phyloP scores from a whole-genome alignment of 345 rosid genomes.

The Populus davidiana region DNA sequence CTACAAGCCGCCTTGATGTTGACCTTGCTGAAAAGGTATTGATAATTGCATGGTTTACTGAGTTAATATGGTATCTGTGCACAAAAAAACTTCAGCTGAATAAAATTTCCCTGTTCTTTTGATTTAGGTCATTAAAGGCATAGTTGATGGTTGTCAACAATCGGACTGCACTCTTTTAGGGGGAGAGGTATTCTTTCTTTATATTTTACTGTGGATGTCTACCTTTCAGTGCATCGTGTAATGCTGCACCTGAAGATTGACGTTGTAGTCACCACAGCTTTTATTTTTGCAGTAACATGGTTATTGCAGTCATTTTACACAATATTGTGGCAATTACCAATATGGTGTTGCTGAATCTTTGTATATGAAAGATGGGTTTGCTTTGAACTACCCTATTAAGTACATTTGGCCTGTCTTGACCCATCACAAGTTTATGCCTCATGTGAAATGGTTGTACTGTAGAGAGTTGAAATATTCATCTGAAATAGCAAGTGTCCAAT shows the following conservation, averaged over 20 bases:
- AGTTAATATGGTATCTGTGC: neutral
- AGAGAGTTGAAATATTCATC: neutral
- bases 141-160: slow-evolving; percentile 84
- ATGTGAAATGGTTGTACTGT: neutral
- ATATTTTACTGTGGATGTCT: neutral
- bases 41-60: neutral
- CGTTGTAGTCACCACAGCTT: neutral
- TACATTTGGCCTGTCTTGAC: neutral
- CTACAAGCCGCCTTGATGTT: slow-evolving; percentile 84
- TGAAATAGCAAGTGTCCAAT: no score
- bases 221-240: neutral
- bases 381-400: no score
- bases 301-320: neutral
- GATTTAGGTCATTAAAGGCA: slow-evolving; percentile 81
- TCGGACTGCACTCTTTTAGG: slow-evolving; percentile 82
- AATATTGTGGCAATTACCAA: neutral
- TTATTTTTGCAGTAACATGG: neutral
- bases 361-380: no score
- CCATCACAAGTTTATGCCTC: neutral
- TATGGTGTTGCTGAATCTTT: neutral
- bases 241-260: neutral
- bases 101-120: neutral
- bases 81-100: neutral
- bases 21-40: slow-evolving; percentile 95
- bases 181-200: slow-evolving; percentile 64